Evolutionary conservation across 352 stramenopile genomes (phyloP), one percentile per base, ranked within the genome.

Genomic region (Pythium biforme): DNA sequence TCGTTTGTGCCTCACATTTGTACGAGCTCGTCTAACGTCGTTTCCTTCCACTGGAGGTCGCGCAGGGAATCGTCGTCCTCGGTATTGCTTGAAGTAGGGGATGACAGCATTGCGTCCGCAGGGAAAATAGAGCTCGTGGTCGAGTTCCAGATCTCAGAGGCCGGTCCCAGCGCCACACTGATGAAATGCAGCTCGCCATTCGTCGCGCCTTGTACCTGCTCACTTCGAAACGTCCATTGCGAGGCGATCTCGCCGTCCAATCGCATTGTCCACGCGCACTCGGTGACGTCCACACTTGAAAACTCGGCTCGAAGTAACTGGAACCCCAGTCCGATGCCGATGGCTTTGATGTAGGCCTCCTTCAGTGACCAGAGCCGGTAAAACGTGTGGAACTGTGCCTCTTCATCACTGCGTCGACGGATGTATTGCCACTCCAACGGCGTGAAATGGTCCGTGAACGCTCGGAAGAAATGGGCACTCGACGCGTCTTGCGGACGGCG

Each of bases 281-380:
- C 46, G 3, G 14, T 3, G 12, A 50, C 45, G 45, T 48, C 43
- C 3, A 51, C 31, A 45, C 64, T 39, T 3, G 46, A 17, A 29
- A 91, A 90, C 55, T 91, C 79, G 15, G 73, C 74, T 41, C 81
- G 79, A 43, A 80, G 60, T 23, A 93, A 52, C 17, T 69, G 54
- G 39, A 90, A 89, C 11, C 77, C 79, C n/a, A 92, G 47, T 12
- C 84, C 84, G 34, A 89, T 79, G 12, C 84, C 82, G 17, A 92
- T 53, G 5, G 84, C 82, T 41, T 94, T 92, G 46, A 91, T 88
- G 39, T 85, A 92, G 29, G 82, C 59, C 45, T 94, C 82, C 55
- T 92, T 94, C 14, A 94, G 65, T 14, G 81, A 90, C 84, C 84
- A 92, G 19, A 91, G 72, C 11, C 59, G 67, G 64, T 90, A 90